Conservation (phyloP, 805 yeast species). For the Wickerhamomyces silvicola region DNA sequence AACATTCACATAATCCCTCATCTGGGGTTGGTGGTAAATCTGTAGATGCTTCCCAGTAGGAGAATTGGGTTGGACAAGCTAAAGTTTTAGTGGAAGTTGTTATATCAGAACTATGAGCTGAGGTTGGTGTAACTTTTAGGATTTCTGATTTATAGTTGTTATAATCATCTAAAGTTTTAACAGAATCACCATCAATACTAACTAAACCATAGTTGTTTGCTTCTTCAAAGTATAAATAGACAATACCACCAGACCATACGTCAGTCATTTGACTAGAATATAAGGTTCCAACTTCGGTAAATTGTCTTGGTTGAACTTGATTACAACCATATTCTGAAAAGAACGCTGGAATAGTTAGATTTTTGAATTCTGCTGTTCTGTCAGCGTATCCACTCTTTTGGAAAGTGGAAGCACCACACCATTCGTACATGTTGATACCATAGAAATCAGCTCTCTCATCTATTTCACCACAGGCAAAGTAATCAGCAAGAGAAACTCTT, state of each 20-base stretch:
- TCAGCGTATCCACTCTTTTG: conserved; percentile 55
- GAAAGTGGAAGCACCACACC: conserved; percentile 70
- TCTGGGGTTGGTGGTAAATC: conserved; percentile 77
- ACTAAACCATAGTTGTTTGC: conserved; percentile 72
- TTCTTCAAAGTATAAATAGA: conserved; percentile 79
- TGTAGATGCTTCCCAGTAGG: conserved; percentile 62
- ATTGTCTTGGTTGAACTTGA: conserved; percentile 58
- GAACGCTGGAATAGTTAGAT: conserved; percentile 66
- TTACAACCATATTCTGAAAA: conserved; percentile 85
- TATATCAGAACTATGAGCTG: conserved; percentile 33
- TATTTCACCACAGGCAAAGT: conserved; percentile 67
- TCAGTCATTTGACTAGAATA: conserved; percentile 67
- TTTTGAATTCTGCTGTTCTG: conserved; percentile 57
- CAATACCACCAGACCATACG: conserved; percentile 89
- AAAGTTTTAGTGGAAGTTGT: conserved; percentile 38
- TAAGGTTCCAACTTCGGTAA: conserved; percentile 63
- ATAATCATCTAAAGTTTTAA: conserved; percentile 58
- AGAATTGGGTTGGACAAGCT: conserved; percentile 53
- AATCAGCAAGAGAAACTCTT: conserved; percentile 64
- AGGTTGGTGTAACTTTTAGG: conserved; percentile 45
- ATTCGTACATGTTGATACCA: conserved; percentile 85
- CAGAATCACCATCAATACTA: conserved; percentile 37
- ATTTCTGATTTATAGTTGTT: conserved; percentile 56
- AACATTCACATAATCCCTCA: conserved; percentile 56
- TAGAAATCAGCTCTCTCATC: conserved; percentile 70